Base-by-base conservation (phyloP, 2,329 filamentous ascomycete species). In the Cadophora malorum region DNA sequence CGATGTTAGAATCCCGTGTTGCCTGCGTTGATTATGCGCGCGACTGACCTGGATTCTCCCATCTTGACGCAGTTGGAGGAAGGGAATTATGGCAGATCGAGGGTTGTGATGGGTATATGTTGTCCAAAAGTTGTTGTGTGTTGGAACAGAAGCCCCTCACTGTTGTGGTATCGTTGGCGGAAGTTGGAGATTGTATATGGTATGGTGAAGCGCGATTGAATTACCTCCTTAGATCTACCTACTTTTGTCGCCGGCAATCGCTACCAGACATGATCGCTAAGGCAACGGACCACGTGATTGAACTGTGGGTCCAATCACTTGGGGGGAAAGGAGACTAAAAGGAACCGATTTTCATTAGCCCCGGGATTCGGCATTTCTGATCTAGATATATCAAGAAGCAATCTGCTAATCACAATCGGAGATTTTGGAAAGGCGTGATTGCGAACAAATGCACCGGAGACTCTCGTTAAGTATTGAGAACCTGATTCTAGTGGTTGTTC, bases 11-110 rank as follows among this genome's bases (percentile, higher is more conserved):
- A 67, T 67, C 25, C 35, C 31, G 25, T 28, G 38, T 21, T 62
- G 21, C 23, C 33, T 63, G 52, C 58, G 53, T 65, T 64, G 61
- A 64, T 67, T 33, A 70, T 70, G 67, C 65, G 67, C 65, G 63
- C 59, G 56, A 76, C 75, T 65, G 23, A 76, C 76, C 76, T 77
- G 68, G 76, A 77, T 75, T 77, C 76, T 72, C 76, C 76, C 76
- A 77, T 77, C 65, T 70, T 76, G 63, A 28, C n/a, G 35, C 25
- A n/a, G 63, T 64, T 25, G 14, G 63, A 38, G 12, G 16, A 21
- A 5, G 35, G 35, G 35, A 56, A 50, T 47, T 49, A 21, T 64
- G 33, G 63, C 52, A 56, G 63, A 64, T 23, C 31, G 33, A 47
- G 21, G 28, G n/a, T 28, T 55, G 21, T 16, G 8, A 7, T n/a